phyloP scores from a whole-genome alignment of 1,284 basidiomycete genomes.

The Apiotrichum gracile region DNA sequence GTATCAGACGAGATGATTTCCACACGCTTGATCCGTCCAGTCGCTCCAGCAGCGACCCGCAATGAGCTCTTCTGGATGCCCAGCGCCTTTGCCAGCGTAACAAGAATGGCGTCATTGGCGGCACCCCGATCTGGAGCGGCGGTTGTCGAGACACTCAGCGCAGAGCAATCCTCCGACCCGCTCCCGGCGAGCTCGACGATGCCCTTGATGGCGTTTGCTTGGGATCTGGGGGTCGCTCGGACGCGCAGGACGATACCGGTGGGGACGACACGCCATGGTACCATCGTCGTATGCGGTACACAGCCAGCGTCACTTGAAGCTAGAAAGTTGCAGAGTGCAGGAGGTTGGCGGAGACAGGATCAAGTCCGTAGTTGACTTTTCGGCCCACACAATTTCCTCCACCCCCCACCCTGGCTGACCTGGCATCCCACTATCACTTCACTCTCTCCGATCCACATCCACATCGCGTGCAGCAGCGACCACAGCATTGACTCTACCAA shows the following conservation, averaged over 20 bases:
- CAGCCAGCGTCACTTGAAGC: too few relatives aligned
- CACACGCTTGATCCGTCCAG: not conserved
- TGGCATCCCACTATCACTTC: too few relatives aligned
- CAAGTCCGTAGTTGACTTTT: too few relatives aligned
- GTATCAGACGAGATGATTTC: not conserved
- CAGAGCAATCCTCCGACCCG: not conserved
- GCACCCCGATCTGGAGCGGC: not conserved
- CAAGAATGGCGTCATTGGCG: not conserved
- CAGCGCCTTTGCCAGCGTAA: not conserved
- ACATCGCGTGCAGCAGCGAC: too few relatives aligned
- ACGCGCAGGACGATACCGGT: not conserved
- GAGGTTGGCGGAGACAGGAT: too few relatives aligned
- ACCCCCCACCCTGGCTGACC: too few relatives aligned
- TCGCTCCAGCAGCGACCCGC: not conserved
- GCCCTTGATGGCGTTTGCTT: not conserved
- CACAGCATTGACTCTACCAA: too few relatives aligned
- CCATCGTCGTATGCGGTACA: too few relatives aligned
- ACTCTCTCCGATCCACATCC: too few relatives aligned
- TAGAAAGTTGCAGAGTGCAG: too few relatives aligned
- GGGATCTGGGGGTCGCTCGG: not conserved
- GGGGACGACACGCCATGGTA: not conserved
- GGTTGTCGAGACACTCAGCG: not conserved
- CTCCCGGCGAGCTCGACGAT: not conserved
- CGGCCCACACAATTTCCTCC: too few relatives aligned
- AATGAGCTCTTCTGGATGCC: not conserved